Evolutionary conservation across 805 yeast species (phyloP), one percentile per base, ranked within the genome.

Genomic region (Tanozyma kutaoensis): DNA sequence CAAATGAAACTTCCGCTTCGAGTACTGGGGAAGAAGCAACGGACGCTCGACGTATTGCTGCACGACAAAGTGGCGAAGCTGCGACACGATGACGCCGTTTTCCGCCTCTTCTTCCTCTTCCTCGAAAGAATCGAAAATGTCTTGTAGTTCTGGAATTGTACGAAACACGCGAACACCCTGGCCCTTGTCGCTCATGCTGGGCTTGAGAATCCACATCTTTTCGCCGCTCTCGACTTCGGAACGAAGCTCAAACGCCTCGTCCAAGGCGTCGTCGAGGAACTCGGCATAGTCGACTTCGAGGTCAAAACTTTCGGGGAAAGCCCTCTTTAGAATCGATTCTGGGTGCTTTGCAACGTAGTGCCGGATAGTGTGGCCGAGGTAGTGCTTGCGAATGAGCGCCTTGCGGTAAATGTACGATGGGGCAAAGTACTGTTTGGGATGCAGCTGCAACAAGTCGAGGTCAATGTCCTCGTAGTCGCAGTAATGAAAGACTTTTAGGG

Each of bases 101-200:
- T 62, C 51, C 14, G 58, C 52, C 15, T 66, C 76, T 2, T 64
- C 75, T 12, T 69, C 81, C 24, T 69, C 81, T 18, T 66, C 73
- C 39, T 86, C 95, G 48, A 84, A 85, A 3, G 77, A 72, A 40
- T 91, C 80, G 48, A 91, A 88, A 4, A 88, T 75, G 3, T 52
- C 65, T 48, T 86, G 95, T 26, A 91, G 57, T 41, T 85, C 91
- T 7, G 74, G 81, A 20, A 82, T 61, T 0, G 85, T 74, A 29
- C 63, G 64, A 55, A 91, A 91, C 0, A 91, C 52, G 22, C 95
- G 58, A 26, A 91, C 88, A 0, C 98, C 98, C 47, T 91, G 95
- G 8, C 95, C 98, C 46, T 88, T 76, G 46, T 91, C 98, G 43
- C 93, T 79, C 95, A 91, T 85, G 36, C 94, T 75, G 11, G 98